phyloP scores from a whole-genome alignment of 768 basidiomycete genomes.

The Russula abietina region DNA sequence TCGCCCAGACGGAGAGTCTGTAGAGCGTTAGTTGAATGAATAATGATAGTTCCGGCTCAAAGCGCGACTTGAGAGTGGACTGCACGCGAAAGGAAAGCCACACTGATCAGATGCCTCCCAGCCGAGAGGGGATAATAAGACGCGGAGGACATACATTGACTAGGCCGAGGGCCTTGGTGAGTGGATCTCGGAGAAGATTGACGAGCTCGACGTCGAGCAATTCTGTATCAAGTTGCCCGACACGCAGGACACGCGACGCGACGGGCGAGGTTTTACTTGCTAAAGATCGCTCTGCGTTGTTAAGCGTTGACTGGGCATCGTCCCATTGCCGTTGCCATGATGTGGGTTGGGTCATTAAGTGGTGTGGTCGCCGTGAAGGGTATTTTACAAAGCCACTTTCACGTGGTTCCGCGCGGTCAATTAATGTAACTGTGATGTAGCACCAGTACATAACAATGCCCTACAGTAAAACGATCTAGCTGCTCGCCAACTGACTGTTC shows the following conservation, averaged over 20 bases:
- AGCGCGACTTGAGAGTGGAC: slow-evolving; percentile 51
- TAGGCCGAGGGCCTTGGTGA: slow-evolving; percentile 61
- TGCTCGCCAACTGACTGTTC: not conserved
- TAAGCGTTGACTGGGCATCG: slow-evolving; percentile 49
- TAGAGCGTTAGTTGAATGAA: slow-evolving; percentile 68
- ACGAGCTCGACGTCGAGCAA: slow-evolving; percentile 85
- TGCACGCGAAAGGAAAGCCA: slow-evolving; percentile 29
- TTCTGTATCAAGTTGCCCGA: slow-evolving; percentile 88
- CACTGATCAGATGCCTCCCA: not conserved
- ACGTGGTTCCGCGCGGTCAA: not conserved
- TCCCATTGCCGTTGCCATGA: slow-evolving; percentile 63
- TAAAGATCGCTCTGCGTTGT: slow-evolving; percentile 42
- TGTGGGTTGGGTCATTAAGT: slow-evolving; percentile 15
- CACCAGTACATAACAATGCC: not conserved
- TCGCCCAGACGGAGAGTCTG: slow-evolving; percentile 78
- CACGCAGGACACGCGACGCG: slow-evolving; percentile 51
- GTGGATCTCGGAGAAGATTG: slow-evolving; percentile 73
- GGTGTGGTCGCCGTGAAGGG: not conserved
- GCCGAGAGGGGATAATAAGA: not conserved
- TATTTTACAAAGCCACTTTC: not conserved
- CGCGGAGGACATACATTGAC: slow-evolving; percentile 49
- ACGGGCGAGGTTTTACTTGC: slow-evolving; percentile 26
- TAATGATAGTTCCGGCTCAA: slow-evolving; percentile 71
- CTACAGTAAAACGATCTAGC: not conserved
- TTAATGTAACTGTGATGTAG: too few species aligned